phyloP scores from a whole-genome alignment of 1,284 basidiomycete species.

The Hemileia vastatrix region DNA sequence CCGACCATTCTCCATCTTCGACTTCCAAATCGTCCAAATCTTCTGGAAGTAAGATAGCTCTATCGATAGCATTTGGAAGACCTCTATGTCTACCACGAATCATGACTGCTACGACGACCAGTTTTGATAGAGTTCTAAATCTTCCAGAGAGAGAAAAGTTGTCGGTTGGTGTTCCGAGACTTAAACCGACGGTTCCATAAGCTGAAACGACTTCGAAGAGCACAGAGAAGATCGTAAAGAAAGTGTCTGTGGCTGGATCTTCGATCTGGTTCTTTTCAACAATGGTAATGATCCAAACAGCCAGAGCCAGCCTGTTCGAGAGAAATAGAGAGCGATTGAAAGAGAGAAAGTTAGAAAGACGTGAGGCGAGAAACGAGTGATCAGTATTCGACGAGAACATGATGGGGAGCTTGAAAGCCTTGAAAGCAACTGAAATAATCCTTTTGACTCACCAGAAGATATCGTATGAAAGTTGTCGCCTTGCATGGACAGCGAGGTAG shows the following conservation, averaged over 20 bases:
- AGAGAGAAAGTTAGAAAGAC: slow-evolving; percentile 1
- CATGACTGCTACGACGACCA: slow-evolving; percentile 78
- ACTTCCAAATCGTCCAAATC: slow-evolving; percentile 37
- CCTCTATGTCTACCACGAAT: slow-evolving; percentile 85
- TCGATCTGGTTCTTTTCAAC: slow-evolving; percentile 38
- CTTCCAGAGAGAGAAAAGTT: slow-evolving; percentile 63
- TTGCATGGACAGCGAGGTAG: slow-evolving; percentile 38
- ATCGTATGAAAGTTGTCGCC: slow-evolving; percentile 40
- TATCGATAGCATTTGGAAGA: slow-evolving; percentile 61
- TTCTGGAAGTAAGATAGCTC: slow-evolving; percentile 51
- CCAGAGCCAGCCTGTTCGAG: slow-evolving; percentile 40
- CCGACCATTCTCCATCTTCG: slow-evolving; percentile 3
- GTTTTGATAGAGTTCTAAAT: slow-evolving; percentile 69
- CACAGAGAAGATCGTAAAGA: slow-evolving; percentile 30
- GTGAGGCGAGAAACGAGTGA: no score
- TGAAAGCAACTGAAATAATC: not conserved
- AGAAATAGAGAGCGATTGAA: slow-evolving; percentile 23
- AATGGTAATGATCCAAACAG: slow-evolving; percentile 43
- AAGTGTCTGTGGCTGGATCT: slow-evolving; percentile 30
- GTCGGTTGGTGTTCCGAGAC: slow-evolving; percentile 58
- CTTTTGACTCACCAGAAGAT: slow-evolving; percentile 13
- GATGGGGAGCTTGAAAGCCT: not conserved
- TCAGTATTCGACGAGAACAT: slow-evolving; percentile 25
- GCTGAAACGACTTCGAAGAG: slow-evolving; percentile 22
- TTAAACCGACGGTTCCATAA: slow-evolving; percentile 82